Evolutionary conservation across 768 basidiomycete species (phyloP), one percentile per base, ranked within the genome.

Genomic region (Tricholoma furcatifolium): DNA sequence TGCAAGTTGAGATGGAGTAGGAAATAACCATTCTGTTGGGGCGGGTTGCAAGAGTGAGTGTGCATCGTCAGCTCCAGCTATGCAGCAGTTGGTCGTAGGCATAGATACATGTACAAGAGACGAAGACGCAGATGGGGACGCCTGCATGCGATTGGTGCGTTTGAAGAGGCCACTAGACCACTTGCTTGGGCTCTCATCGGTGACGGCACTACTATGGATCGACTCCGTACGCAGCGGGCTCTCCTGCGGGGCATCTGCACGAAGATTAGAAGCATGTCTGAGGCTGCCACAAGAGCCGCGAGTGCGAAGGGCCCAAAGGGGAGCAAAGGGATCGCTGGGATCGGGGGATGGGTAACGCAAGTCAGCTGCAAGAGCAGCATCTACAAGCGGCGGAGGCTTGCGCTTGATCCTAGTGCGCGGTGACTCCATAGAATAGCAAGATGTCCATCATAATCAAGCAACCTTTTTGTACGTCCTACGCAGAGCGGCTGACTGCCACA

Each of bases 251-350:
- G 17, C 5, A 10, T 20, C 14, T 32, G 54, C 55, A 47, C 51
- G 48, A 40, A 49, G 47, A 20, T 43, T 15, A 23, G 2, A 27
- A 9, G 44, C 17, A n/a, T 43, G 42, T 8, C 27, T 43, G 43
- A 74, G 66, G 15, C 71, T 68, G 17, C 72, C 73, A 57, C 76
- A 78, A 4, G 81, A 70, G n/a, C 67, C 79, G 50, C 85, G 78
- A 54, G 75, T 79, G 45, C 87, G 81, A 23, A 89, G 74, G 21
- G 82, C 80, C 62, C 80, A 79, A 39, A 89, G 78, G 0, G 87
- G 80, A 5, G 83, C 86, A 57, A 88, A 88, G 1, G 87, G 87
- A 64, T 89, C 85, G 15, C 61, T 63, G 18, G 85, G 85, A 67
- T 89, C 87, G 27, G 85, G 85, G 2, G 72, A 67, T 4, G 87